Conservation (phyloP, 176 grass and related monocot species). For the Ampelocalamus luodianensis region DNA sequence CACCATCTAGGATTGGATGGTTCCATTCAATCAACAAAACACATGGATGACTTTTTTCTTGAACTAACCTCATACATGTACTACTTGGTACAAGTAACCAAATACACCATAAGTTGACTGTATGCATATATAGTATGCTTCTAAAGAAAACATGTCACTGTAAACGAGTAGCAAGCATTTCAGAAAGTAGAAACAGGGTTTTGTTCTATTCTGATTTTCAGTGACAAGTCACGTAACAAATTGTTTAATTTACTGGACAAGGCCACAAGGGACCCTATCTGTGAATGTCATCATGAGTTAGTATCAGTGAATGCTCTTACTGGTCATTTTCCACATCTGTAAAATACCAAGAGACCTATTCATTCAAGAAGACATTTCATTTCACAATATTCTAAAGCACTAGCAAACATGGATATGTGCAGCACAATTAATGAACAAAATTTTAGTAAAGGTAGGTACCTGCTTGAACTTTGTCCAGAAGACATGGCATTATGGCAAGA, state of each 20-base stretch:
- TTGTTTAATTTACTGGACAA: conserved; percentile 7
- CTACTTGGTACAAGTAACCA: too few relatives aligned
- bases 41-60: too few relatives aligned
- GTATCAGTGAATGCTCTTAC: conserved; percentile 18
- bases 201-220: conserved; percentile 17
- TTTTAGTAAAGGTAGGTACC: conserved; percentile 36
- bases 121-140: conserved; percentile 14
- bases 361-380: conserved; percentile 25
- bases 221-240: neutral
- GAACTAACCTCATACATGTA: too few relatives aligned
- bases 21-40: too few relatives aligned
- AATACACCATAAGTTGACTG: neutral
- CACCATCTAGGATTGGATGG: too few relatives aligned
- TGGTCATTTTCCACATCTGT: conserved; percentile 8
- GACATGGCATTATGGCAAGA: conserved; percentile 13
- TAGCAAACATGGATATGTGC: conserved; percentile 8
- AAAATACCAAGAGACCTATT: neutral
- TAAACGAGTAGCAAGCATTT: neutral
- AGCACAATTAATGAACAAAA: conserved; percentile 21
- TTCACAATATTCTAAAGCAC: neutral
- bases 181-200: conserved; percentile 3
- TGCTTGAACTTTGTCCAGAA: conserved; percentile 54
- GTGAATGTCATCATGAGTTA: conserved; percentile 8
- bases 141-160: conserved; percentile 2
- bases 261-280: neutral